Conservation (phyloP, 345 rosid species). For the Firmiana major region DNA sequence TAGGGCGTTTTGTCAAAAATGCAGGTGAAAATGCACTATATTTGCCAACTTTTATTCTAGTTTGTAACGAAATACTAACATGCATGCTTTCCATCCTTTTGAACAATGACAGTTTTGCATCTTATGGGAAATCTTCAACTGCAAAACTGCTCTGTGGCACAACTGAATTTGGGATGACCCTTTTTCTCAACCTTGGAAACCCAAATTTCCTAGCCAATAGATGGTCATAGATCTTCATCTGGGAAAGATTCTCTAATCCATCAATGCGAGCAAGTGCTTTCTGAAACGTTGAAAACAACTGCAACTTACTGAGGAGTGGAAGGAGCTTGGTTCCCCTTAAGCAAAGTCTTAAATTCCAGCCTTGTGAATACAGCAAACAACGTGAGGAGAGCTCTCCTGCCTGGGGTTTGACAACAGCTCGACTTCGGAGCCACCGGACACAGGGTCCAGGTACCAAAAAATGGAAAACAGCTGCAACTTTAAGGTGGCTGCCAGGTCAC, state of each 20-base stretch:
- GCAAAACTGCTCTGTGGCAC: slow-evolving; percentile 48
- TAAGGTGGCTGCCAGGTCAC: slow-evolving; percentile 83
- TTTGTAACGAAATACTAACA: background rate
- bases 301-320: slow-evolving; percentile 26
- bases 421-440: no score
- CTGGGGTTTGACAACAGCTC: no score
- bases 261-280: slow-evolving; percentile 51
- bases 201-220: slow-evolving; percentile 27
- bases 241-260: slow-evolving; percentile 26
- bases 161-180: slow-evolving; percentile 50
- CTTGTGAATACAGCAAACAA: no score
- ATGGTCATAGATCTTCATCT: slow-evolving; percentile 25
- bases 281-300: slow-evolving; percentile 39
- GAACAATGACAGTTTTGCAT: slow-evolving; percentile 28
- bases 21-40: slow-evolving; percentile 45
- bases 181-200: slow-evolving; percentile 62
- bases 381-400: no score
- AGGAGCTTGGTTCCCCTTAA: slow-evolving; percentile 28
- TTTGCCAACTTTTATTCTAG: background rate
- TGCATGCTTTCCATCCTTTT: background rate
- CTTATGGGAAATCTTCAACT: slow-evolving; percentile 46
- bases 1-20: slow-evolving; percentile 42
- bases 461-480: slow-evolving; percentile 34
- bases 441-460: no score
- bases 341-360: no score